A percentile compares a stretch with the other conserved stretches of the same genome.
Evolutionary conservation across 2,329 filamentous ascomycete genomes (phyloP).

Genomic region (Basipetospora chlamydospora): DNA sequence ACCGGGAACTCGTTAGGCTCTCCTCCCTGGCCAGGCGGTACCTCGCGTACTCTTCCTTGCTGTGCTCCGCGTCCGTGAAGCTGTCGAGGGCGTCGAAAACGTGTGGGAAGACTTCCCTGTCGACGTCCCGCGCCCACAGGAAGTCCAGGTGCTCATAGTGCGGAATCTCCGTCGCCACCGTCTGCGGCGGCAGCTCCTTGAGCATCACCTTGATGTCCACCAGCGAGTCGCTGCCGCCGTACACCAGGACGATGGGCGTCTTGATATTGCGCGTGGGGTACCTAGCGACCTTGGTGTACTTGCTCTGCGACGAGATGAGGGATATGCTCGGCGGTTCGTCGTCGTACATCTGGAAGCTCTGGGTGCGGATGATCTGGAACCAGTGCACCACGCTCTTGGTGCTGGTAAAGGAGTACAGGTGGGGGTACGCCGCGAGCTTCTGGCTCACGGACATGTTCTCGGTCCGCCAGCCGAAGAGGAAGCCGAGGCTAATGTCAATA

Average conservation of each 20-base stretch:
- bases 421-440: conserved; percentile 89
- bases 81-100: conserved; percentile 79
- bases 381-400: conserved; percentile 96
- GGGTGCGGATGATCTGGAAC: conserved; percentile 98
- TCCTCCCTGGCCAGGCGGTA: conserved; percentile 37
- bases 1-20: conserved; percentile 24
- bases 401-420: conserved; percentile 91
- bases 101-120: conserved; percentile 73
- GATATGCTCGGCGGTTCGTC: conserved; percentile 75
- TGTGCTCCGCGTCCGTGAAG: conserved; percentile 44
- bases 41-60: conserved; percentile 44
- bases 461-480: conserved; percentile 82
- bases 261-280: conserved; percentile 96
- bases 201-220: conserved; percentile 92
- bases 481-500: conserved; percentile 68
- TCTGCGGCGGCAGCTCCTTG: conserved; percentile 70
- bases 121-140: conserved; percentile 78
- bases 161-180: conserved; percentile 70
- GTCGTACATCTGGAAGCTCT: conserved; percentile 96
- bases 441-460: conserved; percentile 73
- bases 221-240: conserved; percentile 84
- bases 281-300: conserved; percentile 91
- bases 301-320: conserved; percentile 52
- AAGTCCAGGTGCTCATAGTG: conserved; percentile 98
- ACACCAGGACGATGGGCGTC: conserved; percentile 84